phyloP scores from a whole-genome alignment of 1,284 basidiomycete genomes.

The Fistulinella staudtii region DNA sequence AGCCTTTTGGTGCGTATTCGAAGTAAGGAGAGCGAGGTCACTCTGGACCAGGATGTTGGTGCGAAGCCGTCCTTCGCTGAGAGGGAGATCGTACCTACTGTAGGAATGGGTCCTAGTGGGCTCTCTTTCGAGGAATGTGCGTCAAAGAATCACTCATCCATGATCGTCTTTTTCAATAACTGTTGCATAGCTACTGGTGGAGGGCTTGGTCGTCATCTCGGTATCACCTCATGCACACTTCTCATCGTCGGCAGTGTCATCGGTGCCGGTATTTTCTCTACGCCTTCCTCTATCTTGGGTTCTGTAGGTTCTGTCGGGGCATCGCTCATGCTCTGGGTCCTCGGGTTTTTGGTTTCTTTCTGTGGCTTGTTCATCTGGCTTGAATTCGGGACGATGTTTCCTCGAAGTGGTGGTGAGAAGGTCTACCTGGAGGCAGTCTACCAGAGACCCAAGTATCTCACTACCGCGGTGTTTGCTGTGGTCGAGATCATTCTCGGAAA shows the following conservation, averaged over 20 bases:
- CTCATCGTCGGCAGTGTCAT: conserved; percentile 51
- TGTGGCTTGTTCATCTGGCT: conserved; percentile 55
- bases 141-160: neutral
- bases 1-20: neutral
- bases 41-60: neutral
- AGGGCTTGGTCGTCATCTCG: conserved; percentile 50
- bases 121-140: conserved; percentile 31
- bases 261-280: conserved; percentile 63
- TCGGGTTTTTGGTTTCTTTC: conserved; percentile 50
- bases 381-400: conserved; percentile 53
- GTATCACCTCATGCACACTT: conserved; percentile 47
- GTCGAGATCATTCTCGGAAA: conserved; percentile 51
- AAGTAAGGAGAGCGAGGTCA: too few species aligned
- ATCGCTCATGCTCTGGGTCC: conserved; percentile 54
- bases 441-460: conserved; percentile 43
- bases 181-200: conserved; percentile 38
- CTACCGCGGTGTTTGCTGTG: conserved; percentile 45
- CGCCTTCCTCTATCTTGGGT: conserved; percentile 52
- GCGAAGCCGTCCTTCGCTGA: too few species aligned
- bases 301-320: conserved; percentile 51
- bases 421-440: conserved; percentile 53
- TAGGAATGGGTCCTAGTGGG: conserved; percentile 18
- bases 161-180: neutral
- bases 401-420: conserved; percentile 54
- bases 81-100: neutral